A percentile compares a stretch with the other conserved stretches of the same genome.
Conservation (phyloP, 257 asterid genomes). For the Nicotiana paniculata region DNA sequence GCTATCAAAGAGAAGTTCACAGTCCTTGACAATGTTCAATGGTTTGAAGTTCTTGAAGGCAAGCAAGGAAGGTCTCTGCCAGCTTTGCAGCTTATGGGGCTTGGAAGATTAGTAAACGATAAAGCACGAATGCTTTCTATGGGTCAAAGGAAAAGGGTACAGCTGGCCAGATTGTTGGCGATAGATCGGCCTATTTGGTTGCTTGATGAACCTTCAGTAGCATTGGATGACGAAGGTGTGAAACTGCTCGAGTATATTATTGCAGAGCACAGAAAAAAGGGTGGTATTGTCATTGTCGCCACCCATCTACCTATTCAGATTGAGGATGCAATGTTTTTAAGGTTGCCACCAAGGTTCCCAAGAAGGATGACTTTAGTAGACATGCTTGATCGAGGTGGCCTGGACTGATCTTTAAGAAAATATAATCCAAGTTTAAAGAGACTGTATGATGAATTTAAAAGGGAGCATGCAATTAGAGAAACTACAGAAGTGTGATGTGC, state of each 20-base stretch:
- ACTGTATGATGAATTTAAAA: neutral
- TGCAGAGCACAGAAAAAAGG: slow-evolving; percentile 64
- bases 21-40: slow-evolving; percentile 68
- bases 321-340: slow-evolving; percentile 52
- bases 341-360: slow-evolving; percentile 59
- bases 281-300: slow-evolving; percentile 65
- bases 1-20: slow-evolving; percentile 59
- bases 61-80: slow-evolving; percentile 63
- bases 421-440: neutral
- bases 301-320: slow-evolving; percentile 57
- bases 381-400: slow-evolving; percentile 55
- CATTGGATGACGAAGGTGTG: slow-evolving; percentile 75
- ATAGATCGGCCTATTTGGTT: slow-evolving; percentile 86
- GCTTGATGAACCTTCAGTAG: slow-evolving; percentile 90
- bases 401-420: slow-evolving; percentile 17
- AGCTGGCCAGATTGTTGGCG: slow-evolving; percentile 73
- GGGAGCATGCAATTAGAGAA: neutral
- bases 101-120: slow-evolving; percentile 63
- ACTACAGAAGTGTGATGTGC: neutral
- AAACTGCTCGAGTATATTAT: slow-evolving; percentile 56
- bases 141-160: slow-evolving; percentile 81
- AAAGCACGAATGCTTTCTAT: slow-evolving; percentile 76
- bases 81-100: slow-evolving; percentile 80
- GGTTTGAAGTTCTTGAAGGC: slow-evolving; percentile 89
- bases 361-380: slow-evolving; percentile 52